Evolutionary conservation across 306 rosid genomes (phyloP).

Genomic region (Dalbergia cultrata): DNA sequence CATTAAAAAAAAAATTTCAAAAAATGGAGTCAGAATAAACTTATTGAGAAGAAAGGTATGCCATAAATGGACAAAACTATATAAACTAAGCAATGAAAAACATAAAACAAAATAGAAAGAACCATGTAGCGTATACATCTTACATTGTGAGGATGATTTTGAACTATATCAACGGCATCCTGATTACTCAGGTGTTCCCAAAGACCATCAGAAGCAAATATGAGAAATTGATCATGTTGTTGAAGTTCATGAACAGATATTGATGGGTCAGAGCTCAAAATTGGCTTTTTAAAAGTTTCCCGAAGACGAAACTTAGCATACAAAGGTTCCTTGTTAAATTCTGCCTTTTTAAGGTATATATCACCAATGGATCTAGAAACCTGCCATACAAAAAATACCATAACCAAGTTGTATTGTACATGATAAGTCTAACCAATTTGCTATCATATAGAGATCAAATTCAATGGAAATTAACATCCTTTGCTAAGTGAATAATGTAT

Average conservation of each 20-base stretch:
- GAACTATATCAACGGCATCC: conserved; percentile 88
- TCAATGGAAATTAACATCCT: conserved; percentile 20
- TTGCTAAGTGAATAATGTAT: background rate
- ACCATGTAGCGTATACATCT: conserved; percentile 42
- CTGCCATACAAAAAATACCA: conserved; percentile 55
- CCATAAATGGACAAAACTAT: conserved; percentile 14
- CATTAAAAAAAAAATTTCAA: conserved; percentile 9
- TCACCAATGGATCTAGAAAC: conserved; percentile 89
- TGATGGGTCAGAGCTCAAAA: conserved; percentile 87
- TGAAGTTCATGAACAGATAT: conserved; percentile 78
- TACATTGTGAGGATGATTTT: conserved; percentile 76
- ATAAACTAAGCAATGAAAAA: conserved; percentile 2
- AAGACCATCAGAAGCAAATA: conserved; percentile 94
- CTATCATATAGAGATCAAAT: conserved; percentile 36
- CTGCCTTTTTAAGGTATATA: conserved; percentile 78
- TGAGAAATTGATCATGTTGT: conserved; percentile 75
- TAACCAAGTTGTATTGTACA: conserved; percentile 16
- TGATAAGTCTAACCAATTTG: conserved; percentile 1
- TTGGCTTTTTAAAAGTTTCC: conserved; percentile 75
- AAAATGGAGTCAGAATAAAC: conserved; percentile 21
- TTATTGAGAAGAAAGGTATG: conserved; percentile 13
- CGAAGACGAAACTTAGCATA: conserved; percentile 82
- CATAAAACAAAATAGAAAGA: conserved; percentile 36
- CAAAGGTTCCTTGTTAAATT: conserved; percentile 83
- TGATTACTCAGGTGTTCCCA: conserved; percentile 97